Percentiles rank a stretch among this genome's conserved stretches.
Conservation (phyloP, 2,329 filamentous ascomycete genomes). For the Talaromyces sp. region DNA sequence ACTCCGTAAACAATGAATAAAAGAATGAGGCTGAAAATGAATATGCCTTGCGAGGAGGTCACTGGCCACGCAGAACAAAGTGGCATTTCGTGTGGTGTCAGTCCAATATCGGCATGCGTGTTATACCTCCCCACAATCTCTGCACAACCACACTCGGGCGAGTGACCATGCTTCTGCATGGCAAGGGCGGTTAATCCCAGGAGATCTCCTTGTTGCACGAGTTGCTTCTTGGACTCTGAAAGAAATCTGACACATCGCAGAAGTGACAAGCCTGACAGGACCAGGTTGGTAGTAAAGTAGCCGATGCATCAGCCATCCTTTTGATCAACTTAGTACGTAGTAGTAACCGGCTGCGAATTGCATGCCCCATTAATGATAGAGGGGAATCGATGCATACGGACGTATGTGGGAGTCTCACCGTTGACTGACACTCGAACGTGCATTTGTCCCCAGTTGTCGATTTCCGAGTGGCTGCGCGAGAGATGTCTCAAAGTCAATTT, state of each 20-base stretch:
- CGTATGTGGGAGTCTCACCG: neutral
- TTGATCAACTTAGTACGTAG: neutral
- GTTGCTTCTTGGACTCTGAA: neutral
- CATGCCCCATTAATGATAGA: neutral
- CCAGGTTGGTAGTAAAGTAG: neutral
- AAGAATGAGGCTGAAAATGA: constrained; percentile 3
- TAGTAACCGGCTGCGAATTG: neutral
- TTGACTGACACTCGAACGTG: constrained; percentile 6
- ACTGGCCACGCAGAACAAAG: neutral
- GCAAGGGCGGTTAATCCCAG: constrained; percentile 1
- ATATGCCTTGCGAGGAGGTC: neutral
- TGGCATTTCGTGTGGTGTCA: neutral
- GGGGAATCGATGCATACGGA: neutral
- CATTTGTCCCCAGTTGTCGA: constrained; percentile 2
- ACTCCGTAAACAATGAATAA: neutral
- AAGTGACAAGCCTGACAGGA: neutral
- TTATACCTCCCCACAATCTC: neutral
- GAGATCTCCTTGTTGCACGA: neutral
- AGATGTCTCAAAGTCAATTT: neutral
- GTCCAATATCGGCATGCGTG: neutral
- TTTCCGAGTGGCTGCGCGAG: constrained; percentile 8
- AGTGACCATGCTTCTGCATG: neutral
- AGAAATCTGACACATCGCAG: neutral
- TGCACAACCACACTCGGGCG: neutral
- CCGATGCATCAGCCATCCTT: neutral